Evolutionary conservation across 768 basidiomycete genomes (phyloP), one percentile per base, ranked within the genome.

Genomic region (Suillus alpinus): DNA sequence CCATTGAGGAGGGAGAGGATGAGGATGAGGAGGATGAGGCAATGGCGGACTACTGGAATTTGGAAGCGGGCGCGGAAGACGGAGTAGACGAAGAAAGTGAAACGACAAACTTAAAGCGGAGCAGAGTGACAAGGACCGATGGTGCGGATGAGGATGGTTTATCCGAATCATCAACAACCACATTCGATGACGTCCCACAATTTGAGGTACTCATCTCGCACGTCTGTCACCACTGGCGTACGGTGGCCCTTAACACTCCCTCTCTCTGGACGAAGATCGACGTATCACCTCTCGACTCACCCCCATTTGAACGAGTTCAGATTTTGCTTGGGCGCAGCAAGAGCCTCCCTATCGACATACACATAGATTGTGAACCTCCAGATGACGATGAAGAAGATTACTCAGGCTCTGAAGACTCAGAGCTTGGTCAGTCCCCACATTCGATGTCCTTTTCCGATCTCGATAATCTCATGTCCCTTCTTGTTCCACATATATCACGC

Each of bases 131-230:
- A 16, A 36, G 20, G 37, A 37, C 23, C 23, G 57, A 52, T 9
- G 47, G 44, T 43, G 59, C 56, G 4, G 56, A 59, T 12, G 64
- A 62, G 3, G 56, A 44, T 2, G 60, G 36, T 41, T 36, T 13
- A 40, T 57, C 51, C 1, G 56, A n/a, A 31, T 60, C 60, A 36
- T 62, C 60, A 20, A 61, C 53, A 39, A 10, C n/a, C 3, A 57
- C 59, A 31, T 40, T 32, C 40, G 58, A 59, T 8, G 32, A 6
- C 31, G 47, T 40, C 49, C 72, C 71, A 37, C 60, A 76, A 2
- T 86, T 86, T 68, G 79, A 81, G 63, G 73, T 86, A 32, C 73
- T 85, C 64, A 84, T 81, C 14, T 86, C 86, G 18, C 86, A 86
- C 65, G 81, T 87, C 10, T 88, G 86, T 69, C 73, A 66, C 29